Base-by-base conservation (phyloP, 805 yeast species). In the Yamadazyma laniorum region DNA sequence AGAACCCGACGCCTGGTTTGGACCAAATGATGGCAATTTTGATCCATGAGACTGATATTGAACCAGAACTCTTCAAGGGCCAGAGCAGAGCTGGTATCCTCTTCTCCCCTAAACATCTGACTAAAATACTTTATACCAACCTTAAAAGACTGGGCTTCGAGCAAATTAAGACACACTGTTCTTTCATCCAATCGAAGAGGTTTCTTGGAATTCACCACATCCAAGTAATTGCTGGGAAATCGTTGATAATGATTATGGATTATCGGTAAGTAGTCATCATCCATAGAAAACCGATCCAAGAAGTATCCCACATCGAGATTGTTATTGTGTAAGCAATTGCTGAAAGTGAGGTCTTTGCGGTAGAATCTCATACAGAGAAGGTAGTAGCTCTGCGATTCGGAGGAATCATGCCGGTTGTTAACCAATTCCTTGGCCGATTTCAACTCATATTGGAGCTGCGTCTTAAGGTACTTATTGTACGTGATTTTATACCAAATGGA, bases 11-110 rank as follows among this genome's bases (percentile, higher is more conserved):
- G 22, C 29, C 47, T 18, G 2, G 15, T 6, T n/a, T 29, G 25
- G 4, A 35, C 45, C 40, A 29, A 43, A 17, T 13, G n/a, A 31
- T 32, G 37, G 25, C 37, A 49, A 9, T 40, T 32, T 16, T 42
- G 45, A 29, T 53, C 57, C 17, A 53, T 44, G 3, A 42, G 30
- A 37, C 53, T 46, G 13, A 49, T 22, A 28, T 44, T 41, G 30
- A 53, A 49, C 54, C 58, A 55, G 19, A 53, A 40, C 23, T 29
- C 29, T 37, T 55, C 59, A 14, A 37, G 27, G 13, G 29, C 29
- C 17, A 28, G 32, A 12, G 43, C 32, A 3, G 25, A 11, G 9
- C 27, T 27, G 6, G 37, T 5, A 30, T 30, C 15, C 9, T 15
- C 5, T 12, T 27, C 25, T 14, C 32, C 37, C 3, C 31, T 18